These are phyloP conservation scores for Dothistroma pini DNA, from an alignment of 2,329 filamentous ascomycete genomes.

Conservation along the genomic window DNA sequence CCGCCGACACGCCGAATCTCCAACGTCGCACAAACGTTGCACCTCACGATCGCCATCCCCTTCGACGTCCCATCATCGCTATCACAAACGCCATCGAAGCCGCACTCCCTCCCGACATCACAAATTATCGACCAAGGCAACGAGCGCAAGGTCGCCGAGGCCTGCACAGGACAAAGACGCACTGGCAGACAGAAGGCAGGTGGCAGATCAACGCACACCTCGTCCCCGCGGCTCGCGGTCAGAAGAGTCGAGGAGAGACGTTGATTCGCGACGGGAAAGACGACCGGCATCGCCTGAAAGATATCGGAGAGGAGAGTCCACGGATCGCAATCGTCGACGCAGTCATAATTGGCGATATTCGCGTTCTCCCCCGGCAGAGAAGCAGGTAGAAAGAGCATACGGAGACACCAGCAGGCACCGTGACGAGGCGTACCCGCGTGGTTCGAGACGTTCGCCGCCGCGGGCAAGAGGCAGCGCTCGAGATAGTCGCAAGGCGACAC, in stretches of 20 bases:
- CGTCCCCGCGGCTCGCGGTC: constrained; percentile 42
- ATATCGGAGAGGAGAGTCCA: constrained; percentile 19
- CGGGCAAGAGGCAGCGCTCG: constrained; percentile 11
- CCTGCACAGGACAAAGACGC: constrained; percentile 21
- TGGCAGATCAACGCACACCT: constrained; percentile 33
- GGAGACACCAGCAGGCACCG: not conserved
- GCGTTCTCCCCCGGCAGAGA: constrained; percentile 22
- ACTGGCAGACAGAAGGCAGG: constrained; percentile 19
- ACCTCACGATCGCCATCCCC: constrained; percentile 23
- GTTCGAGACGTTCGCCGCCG: constrained; percentile 5
- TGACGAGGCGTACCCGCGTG: constrained; percentile 8
- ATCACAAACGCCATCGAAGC: constrained; percentile 13
- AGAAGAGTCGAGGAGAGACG: constrained; percentile 38
- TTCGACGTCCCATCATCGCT: constrained; percentile 11
- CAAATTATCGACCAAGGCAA: constrained; percentile 26
- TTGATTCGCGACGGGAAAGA: constrained; percentile 31
- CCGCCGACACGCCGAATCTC: constrained; percentile 12
- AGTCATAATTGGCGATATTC: constrained; percentile 16
- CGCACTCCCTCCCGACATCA: constrained; percentile 30
- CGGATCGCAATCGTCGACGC: constrained; percentile 10
- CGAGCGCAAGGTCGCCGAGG: constrained; percentile 34
- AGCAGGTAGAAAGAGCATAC: constrained; percentile 2
- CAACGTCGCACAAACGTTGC: constrained; percentile 26
- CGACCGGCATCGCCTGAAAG: constrained; percentile 34
- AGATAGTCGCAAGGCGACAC: constrained; percentile 17